Evolutionary conservation across 768 basidiomycete species (phyloP).

Genomic region (Artomyces pyxidatus): DNA sequence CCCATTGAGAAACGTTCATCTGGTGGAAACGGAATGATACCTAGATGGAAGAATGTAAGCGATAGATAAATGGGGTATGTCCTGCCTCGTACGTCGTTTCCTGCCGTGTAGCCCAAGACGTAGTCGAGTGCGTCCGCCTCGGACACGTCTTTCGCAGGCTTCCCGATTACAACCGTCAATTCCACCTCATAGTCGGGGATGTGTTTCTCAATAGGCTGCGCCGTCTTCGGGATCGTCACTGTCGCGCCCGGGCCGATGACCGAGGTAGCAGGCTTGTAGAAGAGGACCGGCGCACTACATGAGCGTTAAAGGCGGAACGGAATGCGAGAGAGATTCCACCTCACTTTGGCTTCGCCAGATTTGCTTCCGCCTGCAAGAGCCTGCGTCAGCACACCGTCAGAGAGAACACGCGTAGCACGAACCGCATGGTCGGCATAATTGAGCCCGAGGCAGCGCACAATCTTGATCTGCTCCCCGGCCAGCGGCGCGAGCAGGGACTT

Average conservation of each 20-base stretch:
- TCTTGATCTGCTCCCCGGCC: slow-evolving; percentile 53
- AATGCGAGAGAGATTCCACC: too few species aligned
- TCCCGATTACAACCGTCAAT: slow-evolving; percentile 76
- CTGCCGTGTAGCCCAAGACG: slow-evolving; percentile 75
- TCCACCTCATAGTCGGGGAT: slow-evolving; percentile 81
- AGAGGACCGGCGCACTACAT: slow-evolving; percentile 59
- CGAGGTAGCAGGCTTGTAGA: slow-evolving; percentile 68
- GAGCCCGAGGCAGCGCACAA: slow-evolving; percentile 70
- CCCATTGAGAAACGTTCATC: slow-evolving; percentile 76
- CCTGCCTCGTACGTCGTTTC: slow-evolving; percentile 55
- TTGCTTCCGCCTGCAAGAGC: slow-evolving; percentile 49
- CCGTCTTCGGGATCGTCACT: slow-evolving; percentile 55
- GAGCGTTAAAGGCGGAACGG: background rate
- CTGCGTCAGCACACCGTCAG: background rate
- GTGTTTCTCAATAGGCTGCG: slow-evolving; percentile 63
- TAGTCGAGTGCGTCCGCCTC: slow-evolving; percentile 80
- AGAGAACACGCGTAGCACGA: slow-evolving; percentile 19
- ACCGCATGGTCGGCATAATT: slow-evolving; percentile 86
- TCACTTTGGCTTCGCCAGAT: slow-evolving; percentile 57
- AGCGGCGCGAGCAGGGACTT: slow-evolving; percentile 64
- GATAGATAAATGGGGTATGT: background rate
- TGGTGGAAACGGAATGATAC: slow-evolving; percentile 82
- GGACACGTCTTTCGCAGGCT: slow-evolving; percentile 68
- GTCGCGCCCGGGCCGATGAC: slow-evolving; percentile 65
- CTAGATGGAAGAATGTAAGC: slow-evolving; percentile 23